A percentile compares a stretch with the other conserved stretches of the same genome.
Conservation (phyloP, 345 rosid genomes). For the Corchorus capsularis region DNA sequence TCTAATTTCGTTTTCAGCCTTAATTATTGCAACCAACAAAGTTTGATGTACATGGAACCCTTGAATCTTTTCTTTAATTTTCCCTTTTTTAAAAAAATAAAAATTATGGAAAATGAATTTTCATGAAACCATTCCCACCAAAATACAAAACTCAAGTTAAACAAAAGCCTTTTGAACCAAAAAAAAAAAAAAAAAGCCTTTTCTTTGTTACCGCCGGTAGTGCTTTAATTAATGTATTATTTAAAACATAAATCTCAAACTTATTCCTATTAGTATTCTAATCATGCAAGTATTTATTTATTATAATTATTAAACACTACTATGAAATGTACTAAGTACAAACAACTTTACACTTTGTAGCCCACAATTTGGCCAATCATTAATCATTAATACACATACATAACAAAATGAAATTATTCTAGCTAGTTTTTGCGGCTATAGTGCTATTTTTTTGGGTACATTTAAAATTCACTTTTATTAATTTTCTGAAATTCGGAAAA, state of each 20-base stretch:
- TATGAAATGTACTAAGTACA: too few relatives aligned
- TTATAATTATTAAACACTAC: neutral
- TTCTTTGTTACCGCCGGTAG: neutral
- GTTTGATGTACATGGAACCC: neutral
- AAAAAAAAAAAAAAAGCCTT: neutral
- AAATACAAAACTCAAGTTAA: neutral
- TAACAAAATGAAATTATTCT: too few relatives aligned
- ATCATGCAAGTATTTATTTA: neutral
- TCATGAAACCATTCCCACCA: neutral
- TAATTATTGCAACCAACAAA: neutral
- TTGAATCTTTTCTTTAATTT: neutral
- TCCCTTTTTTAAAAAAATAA: neutral
- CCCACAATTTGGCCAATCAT: neutral
- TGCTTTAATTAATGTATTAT: neutral
- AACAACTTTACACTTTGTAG: neutral
- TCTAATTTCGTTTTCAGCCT: constrained; percentile 5
- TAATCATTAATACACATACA: neutral
- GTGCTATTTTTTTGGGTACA: too few relatives aligned
- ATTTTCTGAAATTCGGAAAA: too few relatives aligned
- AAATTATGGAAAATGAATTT: neutral
- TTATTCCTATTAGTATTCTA: neutral
- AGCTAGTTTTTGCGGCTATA: too few relatives aligned
- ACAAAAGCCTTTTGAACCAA: neutral
- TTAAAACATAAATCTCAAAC: neutral
- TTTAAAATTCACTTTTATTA: too few relatives aligned